phyloP scores from a whole-genome alignment of 352 stramenopile genomes.

The Hyaloperonospora arabidopsidis region DNA sequence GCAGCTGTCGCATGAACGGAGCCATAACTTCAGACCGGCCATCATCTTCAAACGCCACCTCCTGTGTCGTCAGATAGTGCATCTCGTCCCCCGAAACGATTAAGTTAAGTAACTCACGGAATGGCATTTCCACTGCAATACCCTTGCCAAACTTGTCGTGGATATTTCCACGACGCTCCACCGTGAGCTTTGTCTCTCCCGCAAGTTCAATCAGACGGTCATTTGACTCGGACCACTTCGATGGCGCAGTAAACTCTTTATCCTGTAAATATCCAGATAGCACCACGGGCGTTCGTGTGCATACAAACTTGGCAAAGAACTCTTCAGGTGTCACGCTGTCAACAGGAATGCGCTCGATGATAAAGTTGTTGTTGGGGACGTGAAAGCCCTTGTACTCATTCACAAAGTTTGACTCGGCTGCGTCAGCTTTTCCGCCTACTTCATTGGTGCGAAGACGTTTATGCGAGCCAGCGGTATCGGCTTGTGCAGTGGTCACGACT shows the following conservation, averaged over 20 bases:
- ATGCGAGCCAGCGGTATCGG: constrained; percentile 12
- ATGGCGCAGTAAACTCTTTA: constrained; percentile 36
- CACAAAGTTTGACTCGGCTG: constrained; percentile 15
- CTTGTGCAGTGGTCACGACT: background rate
- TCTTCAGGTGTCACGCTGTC: constrained; percentile 43
- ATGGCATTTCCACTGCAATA: constrained; percentile 80
- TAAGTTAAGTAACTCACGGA: constrained; percentile 65
- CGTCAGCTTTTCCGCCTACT: constrained; percentile 10
- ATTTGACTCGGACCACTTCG: constrained; percentile 62
- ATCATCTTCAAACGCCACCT: constrained; percentile 71
- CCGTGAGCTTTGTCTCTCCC: constrained; percentile 59
- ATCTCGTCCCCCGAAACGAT: constrained; percentile 61
- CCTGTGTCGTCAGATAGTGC: constrained; percentile 88
- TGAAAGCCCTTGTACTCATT: constrained; percentile 62
- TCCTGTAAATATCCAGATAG: constrained; percentile 57
- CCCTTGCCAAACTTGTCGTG: constrained; percentile 80
- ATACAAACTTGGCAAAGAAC: constrained; percentile 78
- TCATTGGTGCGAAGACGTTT: constrained; percentile 44
- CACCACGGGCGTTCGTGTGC: constrained; percentile 74
- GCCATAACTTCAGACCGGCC: constrained; percentile 80
- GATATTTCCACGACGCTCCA: constrained; percentile 63
- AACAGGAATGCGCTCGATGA: constrained; percentile 49
- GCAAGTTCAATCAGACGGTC: constrained; percentile 54
- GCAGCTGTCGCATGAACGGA: constrained; percentile 68
- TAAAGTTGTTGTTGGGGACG: constrained; percentile 35